phyloP scores from a whole-genome alignment of 768 basidiomycete genomes.

The Pseudohyphozyma bogoriensis region DNA sequence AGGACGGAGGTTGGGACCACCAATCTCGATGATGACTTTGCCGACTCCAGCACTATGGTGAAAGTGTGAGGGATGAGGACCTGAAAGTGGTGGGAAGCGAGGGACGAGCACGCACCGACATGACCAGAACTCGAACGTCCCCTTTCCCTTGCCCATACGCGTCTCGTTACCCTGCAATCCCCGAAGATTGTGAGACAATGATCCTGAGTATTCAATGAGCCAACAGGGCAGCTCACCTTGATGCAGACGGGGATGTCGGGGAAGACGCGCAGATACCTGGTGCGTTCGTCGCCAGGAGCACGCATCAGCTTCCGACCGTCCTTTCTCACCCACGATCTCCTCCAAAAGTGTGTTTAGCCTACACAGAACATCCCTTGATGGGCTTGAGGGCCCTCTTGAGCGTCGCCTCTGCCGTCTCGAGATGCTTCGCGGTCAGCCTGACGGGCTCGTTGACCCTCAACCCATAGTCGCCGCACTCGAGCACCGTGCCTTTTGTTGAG shows the following conservation, averaged over 20 bases:
- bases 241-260: slow-evolving; percentile 96
- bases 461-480: slow-evolving; percentile 86
- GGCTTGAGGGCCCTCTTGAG: slow-evolving; percentile 80
- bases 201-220: too few species aligned
- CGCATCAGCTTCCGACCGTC: background rate
- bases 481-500: slow-evolving; percentile 82
- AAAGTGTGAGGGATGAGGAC: background rate
- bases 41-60: slow-evolving; percentile 75
- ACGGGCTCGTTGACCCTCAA: slow-evolving; percentile 68
- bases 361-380: too few species aligned
- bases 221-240: slow-evolving; percentile 65
- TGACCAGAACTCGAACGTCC: slow-evolving; percentile 94
- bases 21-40: slow-evolving; percentile 87
- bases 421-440: slow-evolving; percentile 78
- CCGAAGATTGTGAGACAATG: too few species aligned
- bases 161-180: slow-evolving; percentile 80
- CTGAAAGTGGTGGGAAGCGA: slow-evolving; percentile 1
- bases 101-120: slow-evolving; percentile 50
- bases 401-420: slow-evolving; percentile 73
- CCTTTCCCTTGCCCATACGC: slow-evolving; percentile 99
- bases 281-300: too few species aligned
- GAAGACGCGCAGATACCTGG: slow-evolving; percentile 59
- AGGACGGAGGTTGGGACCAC: slow-evolving; percentile 76
- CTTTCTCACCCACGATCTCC: slow-evolving; percentile 39
- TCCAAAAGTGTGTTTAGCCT: too few species aligned